phyloP scores from a whole-genome alignment of 306 rosid species.

The Begonia fuchsioides region DNA sequence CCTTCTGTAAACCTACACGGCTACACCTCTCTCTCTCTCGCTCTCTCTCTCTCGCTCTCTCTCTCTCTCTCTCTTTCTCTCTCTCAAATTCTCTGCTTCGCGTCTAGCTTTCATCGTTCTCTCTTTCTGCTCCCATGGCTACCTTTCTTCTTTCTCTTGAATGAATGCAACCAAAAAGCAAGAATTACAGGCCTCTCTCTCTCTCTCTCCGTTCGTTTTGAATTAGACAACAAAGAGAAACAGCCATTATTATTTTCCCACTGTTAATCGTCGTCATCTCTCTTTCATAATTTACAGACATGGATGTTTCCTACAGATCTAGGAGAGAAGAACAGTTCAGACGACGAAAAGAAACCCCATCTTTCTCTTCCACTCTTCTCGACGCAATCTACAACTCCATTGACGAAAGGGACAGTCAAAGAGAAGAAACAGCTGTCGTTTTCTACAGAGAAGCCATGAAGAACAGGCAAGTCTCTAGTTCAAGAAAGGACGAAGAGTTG shows the following conservation, averaged over 20 bases:
- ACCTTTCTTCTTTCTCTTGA: neutral
- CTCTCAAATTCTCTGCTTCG: constrained; percentile 24
- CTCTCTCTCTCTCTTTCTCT: constrained; percentile 28
- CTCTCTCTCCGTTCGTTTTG: constrained; percentile 23
- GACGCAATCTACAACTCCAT: constrained; percentile 80
- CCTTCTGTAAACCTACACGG: neutral
- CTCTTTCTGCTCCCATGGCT: constrained; percentile 18
- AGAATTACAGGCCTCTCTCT: neutral
- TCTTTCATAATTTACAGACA: constrained; percentile 3
- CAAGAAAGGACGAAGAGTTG: constrained; percentile 17
- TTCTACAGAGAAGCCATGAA: constrained; percentile 44
- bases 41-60: constrained; percentile 30
- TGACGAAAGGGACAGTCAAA: constrained; percentile 32
- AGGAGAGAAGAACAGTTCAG: constrained; percentile 20
- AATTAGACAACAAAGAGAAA: constrained; percentile 19
- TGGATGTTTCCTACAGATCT: constrained; percentile 53
- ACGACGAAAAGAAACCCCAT: constrained; percentile 56
- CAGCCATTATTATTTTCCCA: neutral
- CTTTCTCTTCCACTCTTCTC: constrained; percentile 81
- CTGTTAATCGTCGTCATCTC: too few relatives aligned
- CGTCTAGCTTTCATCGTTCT: constrained; percentile 70
- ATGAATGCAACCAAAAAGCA: too few relatives aligned
- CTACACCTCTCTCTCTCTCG: constrained; percentile 17
- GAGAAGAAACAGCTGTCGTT: constrained; percentile 18
- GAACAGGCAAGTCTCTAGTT: constrained; percentile 28